A percentile compares a stretch with the other conserved stretches of the same genome.
Evolutionary conservation across 768 basidiomycete genomes (phyloP).

Genomic region (Podaxis pistillaris): DNA sequence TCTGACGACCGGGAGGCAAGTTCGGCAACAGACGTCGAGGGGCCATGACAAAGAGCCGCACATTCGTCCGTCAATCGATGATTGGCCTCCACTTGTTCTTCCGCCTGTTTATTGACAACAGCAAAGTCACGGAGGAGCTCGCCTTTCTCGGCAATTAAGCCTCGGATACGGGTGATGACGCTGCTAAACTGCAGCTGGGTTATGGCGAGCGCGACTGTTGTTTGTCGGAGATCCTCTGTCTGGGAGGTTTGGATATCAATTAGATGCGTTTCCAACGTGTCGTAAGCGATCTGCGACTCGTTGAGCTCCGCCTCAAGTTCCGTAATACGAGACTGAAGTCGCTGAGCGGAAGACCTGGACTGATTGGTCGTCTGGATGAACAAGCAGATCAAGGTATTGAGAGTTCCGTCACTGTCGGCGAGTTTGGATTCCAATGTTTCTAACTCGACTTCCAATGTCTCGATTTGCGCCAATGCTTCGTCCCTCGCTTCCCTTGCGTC

Average conservation of each 20-base stretch:
- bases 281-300: not conserved
- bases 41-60: constrained; percentile 14
- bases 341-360: constrained; percentile 8
- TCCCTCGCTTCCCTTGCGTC: constrained; percentile 75
- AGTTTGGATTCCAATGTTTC: constrained; percentile 37
- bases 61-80: not conserved
- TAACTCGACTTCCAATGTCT: constrained; percentile 60
- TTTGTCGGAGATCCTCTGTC: not conserved
- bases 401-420: constrained; percentile 31
- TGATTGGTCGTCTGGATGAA: constrained; percentile 33
- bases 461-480: constrained; percentile 52
- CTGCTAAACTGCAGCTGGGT: constrained; percentile 15
- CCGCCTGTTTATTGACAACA: not conserved
- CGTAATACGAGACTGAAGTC: not conserved
- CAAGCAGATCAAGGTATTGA: constrained; percentile 37
- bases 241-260: not conserved
- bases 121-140: constrained; percentile 3
- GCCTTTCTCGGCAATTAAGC: not conserved
- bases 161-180: not conserved
- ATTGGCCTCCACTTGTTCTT: not conserved
- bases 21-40: constrained; percentile 15
- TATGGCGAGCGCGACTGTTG: constrained; percentile 1
- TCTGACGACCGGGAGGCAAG: constrained; percentile 18
- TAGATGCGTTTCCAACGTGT: constrained; percentile 4
- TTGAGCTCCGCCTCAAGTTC: constrained; percentile 2